These are phyloP conservation scores for Solanum corneliomulleri DNA, from an alignment of 257 asterid genomes.

Conservation along the genomic window DNA sequence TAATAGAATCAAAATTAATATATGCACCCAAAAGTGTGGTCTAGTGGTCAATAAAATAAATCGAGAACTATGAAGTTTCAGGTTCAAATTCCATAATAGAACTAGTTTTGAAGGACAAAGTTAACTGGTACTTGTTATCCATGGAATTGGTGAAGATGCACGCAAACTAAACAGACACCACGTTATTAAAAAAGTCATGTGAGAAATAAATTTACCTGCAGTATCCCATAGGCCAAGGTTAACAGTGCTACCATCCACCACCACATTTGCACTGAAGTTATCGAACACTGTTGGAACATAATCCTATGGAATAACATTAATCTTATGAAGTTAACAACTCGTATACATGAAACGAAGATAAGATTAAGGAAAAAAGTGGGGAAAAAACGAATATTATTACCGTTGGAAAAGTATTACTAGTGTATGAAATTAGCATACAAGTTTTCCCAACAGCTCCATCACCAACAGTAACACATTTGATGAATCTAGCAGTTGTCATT, in stretches of 20 bases:
- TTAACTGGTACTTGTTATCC: not conserved
- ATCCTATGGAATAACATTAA: constrained; percentile 23
- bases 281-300: constrained; percentile 88
- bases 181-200: not conserved
- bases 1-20: not conserved
- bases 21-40: not conserved
- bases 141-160: not conserved
- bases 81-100: not conserved
- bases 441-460: constrained; percentile 90
- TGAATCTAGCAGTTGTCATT: constrained; percentile 62
- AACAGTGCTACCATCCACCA: constrained; percentile 78
- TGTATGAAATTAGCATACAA: constrained; percentile 83
- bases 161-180: not conserved
- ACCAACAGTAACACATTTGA: constrained; percentile 81
- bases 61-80: not conserved
- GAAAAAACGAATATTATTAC: not conserved
- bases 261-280: constrained; percentile 82
- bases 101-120: not conserved
- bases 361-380: not conserved
- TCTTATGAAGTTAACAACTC: not conserved
- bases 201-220: constrained; percentile 34
- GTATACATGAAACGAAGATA: not conserved
- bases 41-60: not conserved
- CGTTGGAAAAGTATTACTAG: constrained; percentile 73
- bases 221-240: constrained; percentile 93